Conservation (phyloP, 768 basidiomycete genomes). For the Serendipita indica region DNA sequence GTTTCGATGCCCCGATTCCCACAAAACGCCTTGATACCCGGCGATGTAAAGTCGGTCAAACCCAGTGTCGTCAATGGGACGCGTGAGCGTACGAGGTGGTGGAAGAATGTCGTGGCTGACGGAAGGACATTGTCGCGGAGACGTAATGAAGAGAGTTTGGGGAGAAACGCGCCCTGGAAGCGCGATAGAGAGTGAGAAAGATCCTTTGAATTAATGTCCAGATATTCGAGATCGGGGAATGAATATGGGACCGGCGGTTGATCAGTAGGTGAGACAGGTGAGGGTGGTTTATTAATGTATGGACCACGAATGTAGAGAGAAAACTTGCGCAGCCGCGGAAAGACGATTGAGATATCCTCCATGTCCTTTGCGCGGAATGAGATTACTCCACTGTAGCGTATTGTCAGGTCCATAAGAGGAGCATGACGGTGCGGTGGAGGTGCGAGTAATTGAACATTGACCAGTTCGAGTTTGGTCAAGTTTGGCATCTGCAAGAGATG, state of each 20-base stretch:
- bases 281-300: background rate
- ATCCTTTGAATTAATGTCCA: slow-evolving; percentile 8
- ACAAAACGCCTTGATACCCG: background rate
- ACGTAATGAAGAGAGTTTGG: background rate
- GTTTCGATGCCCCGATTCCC: background rate
- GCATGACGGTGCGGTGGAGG: background rate
- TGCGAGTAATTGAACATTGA: background rate
- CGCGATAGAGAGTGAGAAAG: background rate
- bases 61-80: background rate
- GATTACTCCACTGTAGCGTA: background rate
- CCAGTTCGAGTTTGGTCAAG: background rate
- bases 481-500: background rate
- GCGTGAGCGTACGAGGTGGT: background rate
- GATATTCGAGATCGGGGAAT: background rate
- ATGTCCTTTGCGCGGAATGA: slow-evolving; percentile 6
- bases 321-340: background rate
- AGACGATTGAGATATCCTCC: slow-evolving; percentile 6
- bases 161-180: background rate
- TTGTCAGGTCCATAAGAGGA: background rate
- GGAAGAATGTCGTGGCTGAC: background rate
- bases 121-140: background rate
- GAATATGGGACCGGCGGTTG: background rate
- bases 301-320: background rate
- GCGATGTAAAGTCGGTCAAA: background rate
- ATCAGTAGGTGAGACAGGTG: background rate